These are phyloP conservation scores for Trichophyton mentagrophytes DNA, from an alignment of 2,329 filamentous ascomycete genomes.

Conservation along the genomic window DNA sequence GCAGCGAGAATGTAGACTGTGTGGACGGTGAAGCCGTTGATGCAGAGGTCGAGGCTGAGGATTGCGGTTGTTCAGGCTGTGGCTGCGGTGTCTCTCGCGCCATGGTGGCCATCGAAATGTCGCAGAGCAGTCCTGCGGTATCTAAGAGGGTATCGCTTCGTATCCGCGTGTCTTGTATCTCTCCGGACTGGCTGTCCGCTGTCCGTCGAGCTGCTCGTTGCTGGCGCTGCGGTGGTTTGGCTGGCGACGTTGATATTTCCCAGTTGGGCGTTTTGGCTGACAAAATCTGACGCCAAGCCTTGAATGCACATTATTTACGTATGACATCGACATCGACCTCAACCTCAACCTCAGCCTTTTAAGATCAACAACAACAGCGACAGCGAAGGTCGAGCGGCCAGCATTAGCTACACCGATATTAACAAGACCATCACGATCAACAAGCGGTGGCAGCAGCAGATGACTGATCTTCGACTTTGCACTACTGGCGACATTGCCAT, in stretches of 20 bases:
- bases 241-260: background rate
- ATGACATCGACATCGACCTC: background rate
- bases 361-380: background rate
- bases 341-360: background rate
- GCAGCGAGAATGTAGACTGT: background rate
- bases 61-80: background rate
- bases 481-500: background rate
- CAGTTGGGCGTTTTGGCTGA: background rate
- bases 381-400: no score
- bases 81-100: background rate
- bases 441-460: background rate
- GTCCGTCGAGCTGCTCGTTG: background rate
- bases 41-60: background rate
- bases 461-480: background rate
- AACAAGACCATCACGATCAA: no score
- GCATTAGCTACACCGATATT: no score
- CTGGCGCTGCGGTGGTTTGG: background rate
- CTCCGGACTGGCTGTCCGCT: background rate
- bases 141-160: background rate
- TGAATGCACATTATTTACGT: background rate
- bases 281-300: slow-evolving; percentile 1
- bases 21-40: slow-evolving; percentile 5
- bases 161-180: background rate
- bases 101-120: background rate
- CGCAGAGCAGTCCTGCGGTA: background rate